A percentile compares a stretch with the other conserved stretches of the same genome.
These are phyloP conservation scores for Hirschfeldia incana DNA, from an alignment of 345 rosid genomes.

Conservation along the genomic window DNA sequence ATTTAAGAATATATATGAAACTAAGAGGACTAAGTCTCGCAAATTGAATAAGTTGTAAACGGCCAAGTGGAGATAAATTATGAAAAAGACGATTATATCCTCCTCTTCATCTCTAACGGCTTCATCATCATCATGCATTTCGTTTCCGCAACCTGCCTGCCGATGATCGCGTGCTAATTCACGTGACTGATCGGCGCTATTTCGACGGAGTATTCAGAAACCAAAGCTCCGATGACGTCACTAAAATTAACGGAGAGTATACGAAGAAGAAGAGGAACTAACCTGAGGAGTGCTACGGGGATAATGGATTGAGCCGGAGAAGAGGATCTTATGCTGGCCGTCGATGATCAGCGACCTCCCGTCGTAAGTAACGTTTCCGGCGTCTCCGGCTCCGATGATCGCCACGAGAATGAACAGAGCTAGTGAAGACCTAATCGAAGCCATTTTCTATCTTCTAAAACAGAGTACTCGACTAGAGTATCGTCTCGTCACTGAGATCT, in stretches of 20 bases:
- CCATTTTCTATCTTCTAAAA: conserved; percentile 14
- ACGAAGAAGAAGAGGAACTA: not conserved
- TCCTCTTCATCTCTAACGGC: conserved; percentile 32
- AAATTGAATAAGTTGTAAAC: conserved; percentile 16
- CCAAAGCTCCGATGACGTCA: not conserved
- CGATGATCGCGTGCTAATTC: not conserved
- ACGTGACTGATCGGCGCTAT: conserved; percentile 21
- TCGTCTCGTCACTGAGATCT: conserved; percentile 18
- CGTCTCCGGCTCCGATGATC: conserved; percentile 1
- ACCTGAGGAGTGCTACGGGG: conserved; percentile 81
- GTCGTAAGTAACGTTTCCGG: conserved; percentile 50
- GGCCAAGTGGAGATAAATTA: not conserved
- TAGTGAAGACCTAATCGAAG: conserved; percentile 4
- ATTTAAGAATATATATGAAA: not conserved
- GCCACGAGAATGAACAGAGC: conserved; percentile 27
- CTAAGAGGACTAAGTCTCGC: not conserved
- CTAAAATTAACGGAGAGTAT: not conserved
- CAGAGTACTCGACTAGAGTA: not conserved
- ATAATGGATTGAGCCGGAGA: conserved; percentile 89
- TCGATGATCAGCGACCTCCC: conserved; percentile 61
- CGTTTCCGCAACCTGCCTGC: conserved; percentile 18
- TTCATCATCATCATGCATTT: conserved; percentile 16
- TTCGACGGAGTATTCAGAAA: not conserved
- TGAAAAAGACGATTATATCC: conserved; percentile 26
- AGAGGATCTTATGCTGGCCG: conserved; percentile 58